Evolutionary conservation across 306 rosid genomes (phyloP).

Genomic region (Heteromeles arbutifolia): DNA sequence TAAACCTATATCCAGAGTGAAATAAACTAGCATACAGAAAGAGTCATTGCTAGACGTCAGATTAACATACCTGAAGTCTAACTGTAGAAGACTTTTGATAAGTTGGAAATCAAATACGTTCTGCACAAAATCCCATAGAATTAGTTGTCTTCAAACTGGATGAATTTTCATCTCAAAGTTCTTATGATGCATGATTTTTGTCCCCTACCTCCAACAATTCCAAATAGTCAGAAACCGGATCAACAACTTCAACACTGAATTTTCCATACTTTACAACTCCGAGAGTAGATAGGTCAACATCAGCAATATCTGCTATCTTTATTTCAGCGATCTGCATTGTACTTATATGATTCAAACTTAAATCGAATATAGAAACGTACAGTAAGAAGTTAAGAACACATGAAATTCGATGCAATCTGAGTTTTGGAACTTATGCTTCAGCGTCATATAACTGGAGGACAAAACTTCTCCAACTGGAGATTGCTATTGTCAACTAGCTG

Average conservation of each 20-base stretch:
- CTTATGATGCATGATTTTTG: constrained; percentile 7
- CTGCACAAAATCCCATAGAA: constrained; percentile 45
- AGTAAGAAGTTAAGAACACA: not conserved
- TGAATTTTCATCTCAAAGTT: constrained; percentile 14
- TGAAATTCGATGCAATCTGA: not conserved
- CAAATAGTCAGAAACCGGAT: constrained; percentile 87
- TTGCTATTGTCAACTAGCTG: not conserved
- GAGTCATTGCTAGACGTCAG: constrained; percentile 6
- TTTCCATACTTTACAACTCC: constrained; percentile 70
- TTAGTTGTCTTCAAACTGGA: constrained; percentile 14
- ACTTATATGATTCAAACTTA: constrained; percentile 15
- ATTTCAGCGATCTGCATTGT: constrained; percentile 70
- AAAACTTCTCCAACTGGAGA: not conserved
- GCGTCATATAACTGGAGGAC: not conserved
- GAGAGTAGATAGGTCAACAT: constrained; percentile 69
- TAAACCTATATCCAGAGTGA: not conserved
- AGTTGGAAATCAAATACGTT: constrained; percentile 81
- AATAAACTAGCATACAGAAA: constrained; percentile 5
- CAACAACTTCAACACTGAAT: constrained; percentile 84
- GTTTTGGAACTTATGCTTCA: not conserved
- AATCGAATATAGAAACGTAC: not conserved
- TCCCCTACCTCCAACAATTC: constrained; percentile 79
- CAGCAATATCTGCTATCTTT: constrained; percentile 79
- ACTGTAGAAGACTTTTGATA: constrained; percentile 61
- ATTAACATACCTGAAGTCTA: constrained; percentile 64